Evolutionary conservation across 768 basidiomycete species (phyloP), one percentile per base, ranked within the genome.

Genomic region (Trametopsis cervina): DNA sequence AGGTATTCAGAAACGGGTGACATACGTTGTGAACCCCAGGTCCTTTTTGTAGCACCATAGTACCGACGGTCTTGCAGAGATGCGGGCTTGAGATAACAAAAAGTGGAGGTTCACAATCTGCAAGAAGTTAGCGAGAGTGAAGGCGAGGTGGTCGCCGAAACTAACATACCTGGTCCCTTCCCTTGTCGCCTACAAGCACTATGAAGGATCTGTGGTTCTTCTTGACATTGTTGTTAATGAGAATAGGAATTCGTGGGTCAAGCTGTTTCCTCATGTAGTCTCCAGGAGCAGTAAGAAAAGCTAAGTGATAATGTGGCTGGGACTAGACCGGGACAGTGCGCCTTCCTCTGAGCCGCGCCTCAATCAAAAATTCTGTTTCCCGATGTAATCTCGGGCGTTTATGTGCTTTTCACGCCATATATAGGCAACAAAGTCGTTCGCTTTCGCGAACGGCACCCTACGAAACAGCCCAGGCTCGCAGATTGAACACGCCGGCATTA

Each of bases 41-140:
- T 98, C 94, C 63, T 97, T 98, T 70, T 96, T 98, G 75, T 99
- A 99, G 58, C 93, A 96, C 96, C 96, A 99, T 52, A 98, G 69
- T 1, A 96, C 93, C 5, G 86, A 89, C 1, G 92, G 92, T 13
- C 92, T 75, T 3, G 90, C 86, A 18, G 89, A 92, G 2, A 92
- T 83, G 46, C 87, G 77, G 12, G 88, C 87, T 71, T 97, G 94
- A 0, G 92, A 92, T 15, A 99, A 78, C 40, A 99, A 64, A 65
- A 89, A 98, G 66, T 99, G 95, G 23, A 99, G 73, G 64, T 98
- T 98, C 46, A 97, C 94, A 43, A 95, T 80, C 82, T 92, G 50
- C 1, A 12, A 17, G 26, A 39, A 25, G 41, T 17, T 23, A 23
- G 26, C 18, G 33, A 33, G 29, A 33, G 42, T 25, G 20, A 12